Conservation (phyloP, 805 yeast genomes). For the Starmerella bacillaris region DNA sequence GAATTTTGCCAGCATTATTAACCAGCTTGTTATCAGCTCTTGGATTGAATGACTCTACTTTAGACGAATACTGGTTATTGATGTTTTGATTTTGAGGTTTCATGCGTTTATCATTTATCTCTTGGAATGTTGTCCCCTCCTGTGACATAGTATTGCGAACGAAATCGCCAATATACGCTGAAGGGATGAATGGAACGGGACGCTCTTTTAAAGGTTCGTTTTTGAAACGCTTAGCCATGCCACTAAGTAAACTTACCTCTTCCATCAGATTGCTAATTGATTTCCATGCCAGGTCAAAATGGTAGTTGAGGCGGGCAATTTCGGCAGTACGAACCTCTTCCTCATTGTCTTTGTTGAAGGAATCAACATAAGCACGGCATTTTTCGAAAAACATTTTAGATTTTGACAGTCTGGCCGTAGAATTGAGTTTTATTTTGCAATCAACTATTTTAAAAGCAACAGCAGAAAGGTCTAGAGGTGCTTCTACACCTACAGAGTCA, state of each 20-base stretch:
- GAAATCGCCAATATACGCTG: neutral
- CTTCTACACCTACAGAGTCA: neutral
- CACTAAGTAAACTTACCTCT: slow-evolving; percentile 6
- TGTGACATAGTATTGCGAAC: neutral
- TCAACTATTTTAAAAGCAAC: neutral
- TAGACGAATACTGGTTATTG: neutral
- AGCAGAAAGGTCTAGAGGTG: neutral
- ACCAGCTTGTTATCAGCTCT: slow-evolving; percentile 2
- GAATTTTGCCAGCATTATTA: slow-evolving; percentile 47
- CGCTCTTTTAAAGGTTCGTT: neutral
- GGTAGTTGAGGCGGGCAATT: slow-evolving; percentile 4
- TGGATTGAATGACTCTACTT: neutral
- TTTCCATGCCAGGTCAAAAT: slow-evolving; percentile 7
- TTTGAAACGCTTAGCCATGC: slow-evolving; percentile 1
- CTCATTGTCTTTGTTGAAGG: slow-evolving; percentile 1
- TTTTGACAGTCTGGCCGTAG: neutral
- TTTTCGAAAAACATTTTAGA: neutral
- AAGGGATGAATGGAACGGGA: slow-evolving; percentile 3
- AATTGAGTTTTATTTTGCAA: neutral
- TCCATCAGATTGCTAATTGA: slow-evolving; percentile 1
- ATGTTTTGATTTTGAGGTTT: neutral
- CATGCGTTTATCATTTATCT: neutral
- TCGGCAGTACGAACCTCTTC: slow-evolving; percentile 8
- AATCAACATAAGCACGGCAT: neutral
- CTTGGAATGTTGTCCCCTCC: slow-evolving; percentile 1